Evolutionary conservation across 2,329 filamentous ascomycete genomes (phyloP).

Genomic region (Lachnellula suecica): DNA sequence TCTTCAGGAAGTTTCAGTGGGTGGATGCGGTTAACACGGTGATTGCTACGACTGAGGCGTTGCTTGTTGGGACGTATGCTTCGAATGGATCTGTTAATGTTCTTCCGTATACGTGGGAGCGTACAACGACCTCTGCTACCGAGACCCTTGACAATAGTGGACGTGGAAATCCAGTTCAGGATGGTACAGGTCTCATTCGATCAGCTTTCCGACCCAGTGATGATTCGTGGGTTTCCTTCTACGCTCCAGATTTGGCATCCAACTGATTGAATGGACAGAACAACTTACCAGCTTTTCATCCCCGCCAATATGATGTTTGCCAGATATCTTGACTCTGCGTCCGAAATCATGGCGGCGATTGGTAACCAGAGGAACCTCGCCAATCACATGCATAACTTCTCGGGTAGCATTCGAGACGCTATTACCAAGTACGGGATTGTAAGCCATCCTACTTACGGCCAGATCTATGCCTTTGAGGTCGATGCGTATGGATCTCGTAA

Average conservation of each 20-base stretch:
- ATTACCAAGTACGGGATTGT: slow-evolving; percentile 73
- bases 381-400: slow-evolving; percentile 54
- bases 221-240: slow-evolving; percentile 56
- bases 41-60: slow-evolving; percentile 65
- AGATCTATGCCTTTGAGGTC: slow-evolving; percentile 77
- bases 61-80: slow-evolving; percentile 74
- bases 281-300: slow-evolving; percentile 82
- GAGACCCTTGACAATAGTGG: slow-evolving; percentile 80
- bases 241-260: background rate
- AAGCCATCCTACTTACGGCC: slow-evolving; percentile 57
- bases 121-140: slow-evolving; percentile 69
- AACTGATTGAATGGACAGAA: slow-evolving; percentile 14
- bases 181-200: slow-evolving; percentile 75
- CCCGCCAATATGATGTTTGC: slow-evolving; percentile 87
- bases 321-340: slow-evolving; percentile 54
- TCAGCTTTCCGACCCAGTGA: slow-evolving; percentile 90
- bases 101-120: slow-evolving; percentile 73
- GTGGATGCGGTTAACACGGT: slow-evolving; percentile 69
- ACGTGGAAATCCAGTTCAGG: slow-evolving; percentile 74
- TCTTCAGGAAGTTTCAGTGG: slow-evolving; percentile 75
- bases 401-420: slow-evolving; percentile 62
- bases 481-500: slow-evolving; percentile 63
- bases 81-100: slow-evolving; percentile 53
- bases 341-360: slow-evolving; percentile 51
- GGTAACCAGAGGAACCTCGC: slow-evolving; percentile 51